Evolutionary conservation across 2,329 filamentous ascomycete genomes (phyloP).

Genomic region (Lecanosticta acicola): DNA sequence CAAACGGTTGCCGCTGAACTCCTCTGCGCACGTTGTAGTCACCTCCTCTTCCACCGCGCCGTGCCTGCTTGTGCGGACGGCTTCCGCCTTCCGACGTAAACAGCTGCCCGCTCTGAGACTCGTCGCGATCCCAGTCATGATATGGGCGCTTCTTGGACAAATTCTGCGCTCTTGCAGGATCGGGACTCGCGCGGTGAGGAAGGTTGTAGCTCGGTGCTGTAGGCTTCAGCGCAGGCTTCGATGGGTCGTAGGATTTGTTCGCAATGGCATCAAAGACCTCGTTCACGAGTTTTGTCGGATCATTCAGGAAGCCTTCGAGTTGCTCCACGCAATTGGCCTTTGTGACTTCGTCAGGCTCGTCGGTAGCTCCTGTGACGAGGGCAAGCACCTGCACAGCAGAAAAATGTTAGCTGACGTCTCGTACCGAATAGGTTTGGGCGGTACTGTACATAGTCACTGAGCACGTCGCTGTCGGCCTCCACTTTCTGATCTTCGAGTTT

Average conservation of each 20-base stretch:
- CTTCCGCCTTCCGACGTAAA: slow-evolving; percentile 32
- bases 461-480: slow-evolving; percentile 73
- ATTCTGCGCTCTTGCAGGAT: slow-evolving; percentile 27
- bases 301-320: slow-evolving; percentile 68
- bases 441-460: slow-evolving; percentile 63
- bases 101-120: slow-evolving; percentile 35
- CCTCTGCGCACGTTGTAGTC: slow-evolving; percentile 13
- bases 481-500: slow-evolving; percentile 64
- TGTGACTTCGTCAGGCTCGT: slow-evolving; percentile 60
- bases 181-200: slow-evolving; percentile 18
- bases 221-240: slow-evolving; percentile 13
- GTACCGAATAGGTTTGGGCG: no score
- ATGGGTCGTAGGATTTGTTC: slow-evolving; percentile 45
- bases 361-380: slow-evolving; percentile 64
- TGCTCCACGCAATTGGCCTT: slow-evolving; percentile 64
- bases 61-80: slow-evolving; percentile 55
- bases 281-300: slow-evolving; percentile 60
- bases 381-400: slow-evolving; percentile 55
- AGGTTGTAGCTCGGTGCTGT: slow-evolving; percentile 14
- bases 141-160: slow-evolving; percentile 52
- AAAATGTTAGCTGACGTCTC: no score
- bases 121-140: slow-evolving; percentile 49
- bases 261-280: slow-evolving; percentile 64
- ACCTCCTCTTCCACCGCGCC: slow-evolving; percentile 47
- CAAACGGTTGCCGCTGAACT: slow-evolving; percentile 12